Evolutionary conservation across 2,329 filamentous ascomycete species (phyloP).

Genomic region (Zymoseptoria pseudotritici): DNA sequence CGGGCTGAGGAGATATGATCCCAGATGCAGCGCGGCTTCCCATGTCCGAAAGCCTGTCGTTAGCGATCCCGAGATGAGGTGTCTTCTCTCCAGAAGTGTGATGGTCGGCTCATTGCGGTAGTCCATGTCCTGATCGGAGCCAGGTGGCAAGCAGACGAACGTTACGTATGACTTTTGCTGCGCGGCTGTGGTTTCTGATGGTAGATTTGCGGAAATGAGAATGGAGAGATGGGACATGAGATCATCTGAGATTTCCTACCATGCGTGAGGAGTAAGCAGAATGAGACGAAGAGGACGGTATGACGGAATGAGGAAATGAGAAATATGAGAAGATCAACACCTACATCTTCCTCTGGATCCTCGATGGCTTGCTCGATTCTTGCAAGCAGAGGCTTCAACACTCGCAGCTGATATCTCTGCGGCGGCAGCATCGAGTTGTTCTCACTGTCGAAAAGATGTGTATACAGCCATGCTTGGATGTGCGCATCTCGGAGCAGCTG

Average conservation of each 20-base stretch:
- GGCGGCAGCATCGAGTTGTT: constrained; percentile 54
- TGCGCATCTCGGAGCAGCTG: constrained; percentile 50
- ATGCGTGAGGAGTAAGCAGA: constrained; percentile 15
- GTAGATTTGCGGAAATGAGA: constrained; percentile 57
- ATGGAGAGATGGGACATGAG: constrained; percentile 62
- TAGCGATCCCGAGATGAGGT: constrained; percentile 60
- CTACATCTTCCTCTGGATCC: constrained; percentile 83
- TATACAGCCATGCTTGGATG: constrained; percentile 61
- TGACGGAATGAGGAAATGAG: constrained; percentile 4
- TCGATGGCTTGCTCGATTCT: constrained; percentile 66
- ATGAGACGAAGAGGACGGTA: constrained; percentile 11
- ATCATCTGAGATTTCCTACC: constrained; percentile 74
- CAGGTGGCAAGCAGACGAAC: constrained; percentile 45
- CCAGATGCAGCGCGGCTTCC: constrained; percentile 71
- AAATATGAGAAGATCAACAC: constrained; percentile 31
- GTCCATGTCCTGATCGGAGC: constrained; percentile 6
- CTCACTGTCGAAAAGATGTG: constrained; percentile 57
- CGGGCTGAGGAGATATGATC: constrained; percentile 54
- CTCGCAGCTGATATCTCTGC: constrained; percentile 59
- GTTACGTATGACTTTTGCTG: constrained; percentile 71
- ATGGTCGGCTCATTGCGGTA: constrained; percentile 33
- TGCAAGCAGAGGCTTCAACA: constrained; percentile 65
- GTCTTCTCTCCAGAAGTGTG: constrained; percentile 61
- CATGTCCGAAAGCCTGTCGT: constrained; percentile 74
- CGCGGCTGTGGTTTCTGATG: constrained; percentile 57